These are phyloP conservation scores for Neopestalotiopsis clavispora DNA, from an alignment of 2,329 filamentous ascomycete species.

Conservation along the genomic window DNA sequence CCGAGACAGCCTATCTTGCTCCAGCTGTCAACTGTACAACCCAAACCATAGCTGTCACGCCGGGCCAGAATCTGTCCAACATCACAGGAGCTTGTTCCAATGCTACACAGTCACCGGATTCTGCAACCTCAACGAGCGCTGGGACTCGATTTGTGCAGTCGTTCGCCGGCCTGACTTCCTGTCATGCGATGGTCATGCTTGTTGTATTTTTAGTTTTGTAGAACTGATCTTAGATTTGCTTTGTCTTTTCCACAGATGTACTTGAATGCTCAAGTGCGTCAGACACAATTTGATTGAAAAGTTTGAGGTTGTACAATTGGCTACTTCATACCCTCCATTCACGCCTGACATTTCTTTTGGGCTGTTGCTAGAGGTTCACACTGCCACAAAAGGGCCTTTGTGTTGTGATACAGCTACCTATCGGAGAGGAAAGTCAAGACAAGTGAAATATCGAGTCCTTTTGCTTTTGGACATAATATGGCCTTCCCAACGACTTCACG, in stretches of 20 bases:
- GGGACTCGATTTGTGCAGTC: background rate
- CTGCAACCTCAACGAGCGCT: background rate
- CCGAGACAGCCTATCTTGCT: background rate
- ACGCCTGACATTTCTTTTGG: background rate
- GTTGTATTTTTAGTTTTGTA: background rate
- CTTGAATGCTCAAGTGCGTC: background rate
- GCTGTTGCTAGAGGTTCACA: background rate
- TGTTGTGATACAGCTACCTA: background rate
- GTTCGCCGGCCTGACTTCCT: background rate
- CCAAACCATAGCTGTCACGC: background rate
- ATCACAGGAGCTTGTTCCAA: background rate
- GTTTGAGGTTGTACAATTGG: background rate
- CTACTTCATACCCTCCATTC: background rate
- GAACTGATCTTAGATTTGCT: background rate
- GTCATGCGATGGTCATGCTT: background rate
- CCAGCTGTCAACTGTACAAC: constrained; percentile 10
- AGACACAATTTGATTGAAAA: background rate
- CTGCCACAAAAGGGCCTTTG: background rate
- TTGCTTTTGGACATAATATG: background rate
- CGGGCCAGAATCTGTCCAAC: background rate
- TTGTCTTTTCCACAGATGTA: background rate
- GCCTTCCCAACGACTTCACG: too few species aligned
- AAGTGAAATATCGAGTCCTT: background rate
- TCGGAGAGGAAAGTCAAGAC: background rate
- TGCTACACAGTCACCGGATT: background rate